Evolutionary conservation across 2,329 filamentous ascomycete genomes (phyloP).

Genomic region (Paraphoma sp.): DNA sequence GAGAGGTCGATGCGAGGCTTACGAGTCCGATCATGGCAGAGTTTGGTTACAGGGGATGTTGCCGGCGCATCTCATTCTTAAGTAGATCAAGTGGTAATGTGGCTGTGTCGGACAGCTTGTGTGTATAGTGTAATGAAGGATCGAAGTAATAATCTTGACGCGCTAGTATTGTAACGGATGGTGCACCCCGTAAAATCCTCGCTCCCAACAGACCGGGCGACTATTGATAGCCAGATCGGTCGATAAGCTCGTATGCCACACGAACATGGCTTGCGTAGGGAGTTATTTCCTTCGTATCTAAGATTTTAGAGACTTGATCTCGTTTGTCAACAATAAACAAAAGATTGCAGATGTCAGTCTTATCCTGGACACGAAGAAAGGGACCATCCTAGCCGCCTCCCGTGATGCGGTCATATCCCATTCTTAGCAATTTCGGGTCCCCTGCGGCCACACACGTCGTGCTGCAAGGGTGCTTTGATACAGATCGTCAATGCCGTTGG

Average conservation of each 20-base stretch:
- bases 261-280: too few relatives aligned
- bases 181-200: neutral
- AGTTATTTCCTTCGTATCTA: too few relatives aligned
- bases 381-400: neutral
- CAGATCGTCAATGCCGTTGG: constrained; percentile 13
- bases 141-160: constrained; percentile 3
- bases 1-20: neutral
- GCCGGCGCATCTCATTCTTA: neutral
- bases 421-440: constrained; percentile 2
- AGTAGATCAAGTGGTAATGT: neutral
- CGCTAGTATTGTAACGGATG: neutral
- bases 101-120: constrained; percentile 3
- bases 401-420: constrained; percentile 3
- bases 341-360: neutral
- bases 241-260: neutral
- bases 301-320: neutral
- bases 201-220: neutral
- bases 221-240: neutral
- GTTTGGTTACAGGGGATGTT: neutral
- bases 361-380: neutral
- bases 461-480: constrained; percentile 10
- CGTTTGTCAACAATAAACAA: neutral
- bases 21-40: neutral
- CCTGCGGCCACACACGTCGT: neutral
- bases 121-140: constrained; percentile 15